These are phyloP conservation scores for Ordospora colligata DNA, from an alignment of 371 early-diverging fungal genomes.

Conservation along the genomic window DNA sequence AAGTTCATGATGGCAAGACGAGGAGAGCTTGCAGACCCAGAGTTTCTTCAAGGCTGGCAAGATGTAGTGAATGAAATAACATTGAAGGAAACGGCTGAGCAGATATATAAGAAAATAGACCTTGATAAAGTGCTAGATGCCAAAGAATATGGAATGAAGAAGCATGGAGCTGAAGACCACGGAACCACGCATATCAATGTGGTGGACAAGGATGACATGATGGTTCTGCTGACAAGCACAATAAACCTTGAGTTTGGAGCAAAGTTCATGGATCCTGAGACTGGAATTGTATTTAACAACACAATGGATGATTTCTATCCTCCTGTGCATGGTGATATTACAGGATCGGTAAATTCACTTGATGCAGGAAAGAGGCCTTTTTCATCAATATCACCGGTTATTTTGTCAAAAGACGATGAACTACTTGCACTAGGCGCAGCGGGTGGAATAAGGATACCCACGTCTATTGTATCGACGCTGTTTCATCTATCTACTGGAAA, in stretches of 20 bases:
- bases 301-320: slow-evolving; percentile 95
- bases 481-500: slow-evolving; percentile 68
- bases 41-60: slow-evolving; percentile 54
- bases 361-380: slow-evolving; percentile 78
- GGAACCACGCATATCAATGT: slow-evolving; percentile 92
- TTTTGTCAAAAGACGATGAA: slow-evolving; percentile 67
- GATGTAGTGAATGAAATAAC: slow-evolving; percentile 61
- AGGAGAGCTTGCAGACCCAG: slow-evolving; percentile 72
- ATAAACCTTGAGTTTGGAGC: slow-evolving; percentile 78
- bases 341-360: slow-evolving; percentile 73
- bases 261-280: slow-evolving; percentile 73
- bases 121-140: slow-evolving; percentile 1
- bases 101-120: slow-evolving; percentile 61
- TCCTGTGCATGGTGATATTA: slow-evolving; percentile 70
- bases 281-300: slow-evolving; percentile 91
- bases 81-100: slow-evolving; percentile 66
- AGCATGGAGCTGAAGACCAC: slow-evolving; percentile 66
- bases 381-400: slow-evolving; percentile 75
- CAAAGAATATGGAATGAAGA: slow-evolving; percentile 33
- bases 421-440: slow-evolving; percentile 77
- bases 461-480: slow-evolving; percentile 70
- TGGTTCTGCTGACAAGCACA: slow-evolving; percentile 81
- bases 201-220: slow-evolving; percentile 71
- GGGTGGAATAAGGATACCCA: slow-evolving; percentile 84
- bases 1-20: slow-evolving; percentile 78